Evolutionary conservation across 202 grass and related monocot genomes (phyloP).

Genomic region (Eragrostis tef): DNA sequence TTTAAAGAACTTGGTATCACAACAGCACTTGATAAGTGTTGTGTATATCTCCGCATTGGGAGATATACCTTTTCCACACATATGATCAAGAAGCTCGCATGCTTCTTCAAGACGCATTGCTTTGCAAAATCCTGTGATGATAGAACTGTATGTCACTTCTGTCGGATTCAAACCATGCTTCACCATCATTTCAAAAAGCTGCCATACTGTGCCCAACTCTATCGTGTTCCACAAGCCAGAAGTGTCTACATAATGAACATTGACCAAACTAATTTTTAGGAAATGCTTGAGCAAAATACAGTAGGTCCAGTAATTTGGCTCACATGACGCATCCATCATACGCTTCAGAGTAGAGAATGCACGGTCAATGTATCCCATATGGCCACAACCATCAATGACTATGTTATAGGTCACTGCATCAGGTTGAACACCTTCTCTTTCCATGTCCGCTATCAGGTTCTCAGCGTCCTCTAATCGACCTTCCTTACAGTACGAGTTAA

Average conservation of each 20-base stretch:
- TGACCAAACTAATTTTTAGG: conserved; percentile 48
- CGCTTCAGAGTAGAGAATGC: conserved; percentile 70
- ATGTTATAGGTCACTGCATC: conserved; percentile 74
- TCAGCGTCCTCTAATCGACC: conserved; percentile 71
- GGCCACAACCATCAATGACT: conserved; percentile 76
- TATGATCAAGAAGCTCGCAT: conserved; percentile 68
- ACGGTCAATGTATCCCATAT: conserved; percentile 66
- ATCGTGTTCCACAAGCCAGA: conserved; percentile 72
- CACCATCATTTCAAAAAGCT: conserved; percentile 75
- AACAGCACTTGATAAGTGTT: conserved; percentile 78
- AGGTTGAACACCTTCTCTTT: conserved; percentile 64
- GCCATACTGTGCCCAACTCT: conserved; percentile 58
- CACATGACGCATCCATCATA: conserved; percentile 80
- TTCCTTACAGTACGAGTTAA: conserved; percentile 72
- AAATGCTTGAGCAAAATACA: conserved; percentile 78
- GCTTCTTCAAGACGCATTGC: conserved; percentile 66
- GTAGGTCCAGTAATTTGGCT: conserved; percentile 74
- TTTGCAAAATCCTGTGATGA: conserved; percentile 81
- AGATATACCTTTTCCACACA: conserved; percentile 58
- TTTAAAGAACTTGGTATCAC: conserved; percentile 59
- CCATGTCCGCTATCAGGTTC: conserved; percentile 73
- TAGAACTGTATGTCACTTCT: conserved; percentile 60
- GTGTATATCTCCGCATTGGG: conserved; percentile 81
- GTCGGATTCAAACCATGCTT: conserved; percentile 64
- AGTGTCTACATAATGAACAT: conserved; percentile 54